Conservation (phyloP, 495 filamentous ascomycete genomes). For the Aspergillus indologenus region DNA sequence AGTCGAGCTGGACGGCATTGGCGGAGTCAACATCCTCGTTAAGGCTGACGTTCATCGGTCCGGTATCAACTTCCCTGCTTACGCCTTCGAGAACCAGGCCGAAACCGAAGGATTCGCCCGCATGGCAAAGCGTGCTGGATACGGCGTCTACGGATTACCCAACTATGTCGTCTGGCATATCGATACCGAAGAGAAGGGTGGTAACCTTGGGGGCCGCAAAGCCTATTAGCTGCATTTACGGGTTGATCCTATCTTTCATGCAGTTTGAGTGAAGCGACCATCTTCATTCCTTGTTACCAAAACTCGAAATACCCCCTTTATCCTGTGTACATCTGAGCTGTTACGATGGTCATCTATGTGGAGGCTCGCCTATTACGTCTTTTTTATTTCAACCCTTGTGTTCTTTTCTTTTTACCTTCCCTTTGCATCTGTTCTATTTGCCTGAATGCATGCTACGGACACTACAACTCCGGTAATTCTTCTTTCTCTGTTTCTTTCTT, state of each 20-base stretch:
- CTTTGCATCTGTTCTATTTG: not conserved
- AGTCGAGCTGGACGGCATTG: conserved; percentile 89
- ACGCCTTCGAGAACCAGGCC: conserved; percentile 97
- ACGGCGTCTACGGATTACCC: conserved; percentile 85
- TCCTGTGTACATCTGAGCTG: conserved; percentile 18
- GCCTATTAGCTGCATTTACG: conserved; percentile 33
- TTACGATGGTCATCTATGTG: conserved; percentile 13
- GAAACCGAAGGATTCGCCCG: conserved; percentile 98
- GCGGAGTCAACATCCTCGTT: conserved; percentile 94
- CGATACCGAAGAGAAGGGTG: conserved; percentile 95
- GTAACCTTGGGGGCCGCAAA: conserved; percentile 58
- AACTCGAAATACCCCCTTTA: conserved; percentile 20
- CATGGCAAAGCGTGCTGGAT: conserved; percentile 97
- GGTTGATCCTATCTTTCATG: conserved; percentile 2
- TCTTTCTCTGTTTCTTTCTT: no score
- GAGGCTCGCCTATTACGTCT: conserved; percentile 14
- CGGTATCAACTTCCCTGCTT: conserved; percentile 96
- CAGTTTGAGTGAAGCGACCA: conserved; percentile 21
- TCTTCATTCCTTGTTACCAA: conserved; percentile 13
- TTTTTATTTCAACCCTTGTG: conserved; percentile 5
- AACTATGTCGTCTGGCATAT: conserved; percentile 99
- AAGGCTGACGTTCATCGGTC: conserved; percentile 97
- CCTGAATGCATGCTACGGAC: conserved; percentile 17
- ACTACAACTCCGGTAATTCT: conserved; percentile 43
- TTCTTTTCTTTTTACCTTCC: conserved; percentile 3